Percentiles rank a stretch among this genome's conserved stretches.
Conservation (phyloP, 306 rosid genomes). For the Delonix regia region DNA sequence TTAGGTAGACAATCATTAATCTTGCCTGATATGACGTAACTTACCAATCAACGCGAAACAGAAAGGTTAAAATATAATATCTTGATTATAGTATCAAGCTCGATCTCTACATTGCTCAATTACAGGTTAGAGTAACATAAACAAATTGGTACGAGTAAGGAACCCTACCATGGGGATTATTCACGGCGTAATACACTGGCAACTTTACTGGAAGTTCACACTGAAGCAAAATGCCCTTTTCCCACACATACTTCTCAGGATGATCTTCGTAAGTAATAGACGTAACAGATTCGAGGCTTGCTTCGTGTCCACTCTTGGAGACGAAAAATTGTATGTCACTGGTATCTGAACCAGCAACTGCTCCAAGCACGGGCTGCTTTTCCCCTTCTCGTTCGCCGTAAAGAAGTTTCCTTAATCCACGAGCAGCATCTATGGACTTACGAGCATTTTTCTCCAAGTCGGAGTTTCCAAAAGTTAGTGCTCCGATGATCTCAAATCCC, state of each 20-base stretch:
- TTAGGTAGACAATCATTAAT: slow-evolving; percentile 26
- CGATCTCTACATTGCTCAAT: neutral
- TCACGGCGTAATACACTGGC: slow-evolving; percentile 66
- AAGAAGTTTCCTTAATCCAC: slow-evolving; percentile 53
- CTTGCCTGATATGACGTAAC: neutral
- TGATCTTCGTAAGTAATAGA: slow-evolving; percentile 50
- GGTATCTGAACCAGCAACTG: slow-evolving; percentile 47
- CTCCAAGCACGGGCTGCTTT: slow-evolving; percentile 60
- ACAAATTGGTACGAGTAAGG: neutral
- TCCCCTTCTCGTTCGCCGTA: slow-evolving; percentile 37
- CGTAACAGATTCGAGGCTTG: slow-evolving; percentile 41
- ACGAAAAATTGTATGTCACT: slow-evolving; percentile 54
- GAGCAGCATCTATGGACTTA: slow-evolving; percentile 52
- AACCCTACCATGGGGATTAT: slow-evolving; percentile 59
- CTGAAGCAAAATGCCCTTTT: slow-evolving; percentile 77
- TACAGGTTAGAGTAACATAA: neutral
- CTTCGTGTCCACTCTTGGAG: slow-evolving; percentile 43
- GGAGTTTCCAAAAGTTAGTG: slow-evolving; percentile 51
- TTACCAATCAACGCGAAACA: slow-evolving; percentile 24
- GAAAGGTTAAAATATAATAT: neutral
- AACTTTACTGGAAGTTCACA: slow-evolving; percentile 76
- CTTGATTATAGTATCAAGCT: neutral
- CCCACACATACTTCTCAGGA: slow-evolving; percentile 75
- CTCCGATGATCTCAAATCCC: slow-evolving; percentile 80
- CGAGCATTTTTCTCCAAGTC: slow-evolving; percentile 41